Percentiles rank a stretch among this genome's conserved stretches.
Evolutionary conservation across 768 basidiomycete species (phyloP).

Genomic region (Dacryopinax primogenitus): DNA sequence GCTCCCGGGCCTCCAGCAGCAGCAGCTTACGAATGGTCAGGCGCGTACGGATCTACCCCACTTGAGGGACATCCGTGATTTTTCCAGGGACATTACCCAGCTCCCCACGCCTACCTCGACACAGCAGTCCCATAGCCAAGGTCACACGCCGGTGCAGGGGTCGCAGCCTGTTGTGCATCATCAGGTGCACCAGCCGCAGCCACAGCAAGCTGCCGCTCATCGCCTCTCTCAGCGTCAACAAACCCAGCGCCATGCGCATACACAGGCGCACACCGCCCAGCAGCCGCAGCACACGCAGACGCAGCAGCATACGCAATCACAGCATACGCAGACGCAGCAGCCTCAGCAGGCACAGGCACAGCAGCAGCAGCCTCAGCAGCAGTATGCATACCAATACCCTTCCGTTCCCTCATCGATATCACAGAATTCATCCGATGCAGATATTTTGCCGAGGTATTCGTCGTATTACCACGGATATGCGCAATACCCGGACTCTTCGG

Average conservation of each 20-base stretch:
- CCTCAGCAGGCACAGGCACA: background rate
- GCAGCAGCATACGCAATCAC: background rate
- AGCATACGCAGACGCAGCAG: background rate
- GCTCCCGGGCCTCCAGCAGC: background rate
- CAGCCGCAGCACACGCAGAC: background rate
- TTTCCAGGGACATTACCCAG: background rate
- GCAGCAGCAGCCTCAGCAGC: background rate
- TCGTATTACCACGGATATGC: background rate
- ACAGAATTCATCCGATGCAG: background rate
- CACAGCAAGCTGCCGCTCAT: too few species aligned
- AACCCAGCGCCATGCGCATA: background rate
- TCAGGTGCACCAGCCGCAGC: background rate
- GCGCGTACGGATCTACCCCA: background rate
- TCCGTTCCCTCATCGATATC: background rate
- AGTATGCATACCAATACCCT: background rate
- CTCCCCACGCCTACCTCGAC: background rate
- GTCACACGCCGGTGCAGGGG: conserved; percentile 4
- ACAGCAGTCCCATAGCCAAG: conserved; percentile 2
- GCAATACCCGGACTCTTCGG: background rate
- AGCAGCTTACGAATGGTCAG: background rate
- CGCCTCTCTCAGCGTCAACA: too few species aligned
- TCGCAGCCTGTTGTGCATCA: background rate
- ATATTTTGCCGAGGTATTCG: background rate
- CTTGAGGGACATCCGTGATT: background rate
- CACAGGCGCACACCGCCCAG: background rate